Percentiles rank a stretch among this genome's conserved stretches.
Evolutionary conservation across 108 stramenopile genomes (phyloP).

Genomic region (Conticribra guillardii): DNA sequence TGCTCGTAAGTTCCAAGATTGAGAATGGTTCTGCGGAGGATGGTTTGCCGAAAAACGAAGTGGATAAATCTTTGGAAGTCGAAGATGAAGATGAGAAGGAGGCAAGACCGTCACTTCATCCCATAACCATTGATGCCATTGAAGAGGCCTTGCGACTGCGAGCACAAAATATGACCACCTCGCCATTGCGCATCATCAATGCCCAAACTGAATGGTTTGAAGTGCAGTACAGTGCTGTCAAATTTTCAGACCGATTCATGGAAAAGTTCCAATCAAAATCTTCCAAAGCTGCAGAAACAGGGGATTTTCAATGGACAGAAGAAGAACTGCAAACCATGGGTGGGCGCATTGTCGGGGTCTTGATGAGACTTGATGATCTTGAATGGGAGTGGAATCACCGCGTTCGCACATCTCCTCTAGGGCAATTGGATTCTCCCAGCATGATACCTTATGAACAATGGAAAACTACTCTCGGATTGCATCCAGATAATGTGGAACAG

Average conservation of each 20-base stretch:
- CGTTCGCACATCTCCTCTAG: constrained; percentile 36
- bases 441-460: constrained; percentile 61
- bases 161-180: constrained; percentile 39
- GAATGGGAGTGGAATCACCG: constrained; percentile 62
- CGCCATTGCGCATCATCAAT: constrained; percentile 41
- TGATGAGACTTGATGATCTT: constrained; percentile 76
- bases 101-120: constrained; percentile 77
- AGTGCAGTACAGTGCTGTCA: constrained; percentile 45
- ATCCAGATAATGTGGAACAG: constrained; percentile 43
- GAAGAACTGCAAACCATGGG: constrained; percentile 82
- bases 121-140: constrained; percentile 80
- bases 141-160: constrained; percentile 71
- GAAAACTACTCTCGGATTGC: constrained; percentile 67
- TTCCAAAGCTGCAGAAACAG: constrained; percentile 34
- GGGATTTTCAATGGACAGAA: constrained; percentile 25
- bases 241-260: constrained; percentile 64
- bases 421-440: constrained; percentile 10
- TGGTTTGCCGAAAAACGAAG: too few relatives aligned
- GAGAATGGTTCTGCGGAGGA: constrained; percentile 1
- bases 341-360: constrained; percentile 79
- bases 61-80: too few relatives aligned
- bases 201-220: constrained; percentile 47
- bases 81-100: not conserved
- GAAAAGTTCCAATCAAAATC: constrained; percentile 36
- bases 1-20: constrained; percentile 19